Evolutionary conservation across 2,329 filamentous ascomycete species (phyloP), one percentile per base, ranked within the genome.

Genomic region (Podosphaera xanthii): DNA sequence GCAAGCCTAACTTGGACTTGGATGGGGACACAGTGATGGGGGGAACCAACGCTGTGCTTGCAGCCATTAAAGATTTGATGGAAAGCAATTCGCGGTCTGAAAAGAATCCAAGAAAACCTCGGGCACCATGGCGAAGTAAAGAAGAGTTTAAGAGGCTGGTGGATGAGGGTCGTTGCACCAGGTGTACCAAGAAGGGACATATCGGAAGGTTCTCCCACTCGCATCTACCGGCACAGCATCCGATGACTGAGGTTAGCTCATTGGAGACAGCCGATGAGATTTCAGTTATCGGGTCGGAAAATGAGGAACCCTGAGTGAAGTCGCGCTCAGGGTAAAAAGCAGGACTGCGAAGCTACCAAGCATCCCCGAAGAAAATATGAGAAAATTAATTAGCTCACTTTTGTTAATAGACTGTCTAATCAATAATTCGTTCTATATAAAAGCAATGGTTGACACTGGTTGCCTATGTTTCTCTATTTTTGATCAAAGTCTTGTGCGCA

Each of bases 401-500:
- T 22, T 22, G 22, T 22, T 22, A 22, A 22, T 22, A 22, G 22
- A 22, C 22, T 22, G 22, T 22, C 22, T 22, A 22, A 22, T 22
- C 22, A 22, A 56, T 35, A 22, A 38, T 42, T 56, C 14, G 22
- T 56, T 40, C 30, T 55, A 14, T 38, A 38, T 38, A 36, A 55
- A 55, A 55, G 2, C 52, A 1, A 56, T 42, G 54, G 31, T 42
- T 44, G 54, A 56, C 10, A 56, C 36, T 12, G 54, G 36, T 36
- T 56, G 36, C 31, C 9, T 56, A 14, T 55, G 52, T 55, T 38
- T 35, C 31, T 55, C 14, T 40, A 36, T 56, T 4, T 31, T 56
- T 10, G 36, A 56, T 56, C 35, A 56, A 4, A 56, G 31, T 42
- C 54, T 56, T 56, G 52, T 55, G 52, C 52, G 52, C 33, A 55